Conservation (phyloP, 495 filamentous ascomycete genomes). For the Tuber indicum region DNA sequence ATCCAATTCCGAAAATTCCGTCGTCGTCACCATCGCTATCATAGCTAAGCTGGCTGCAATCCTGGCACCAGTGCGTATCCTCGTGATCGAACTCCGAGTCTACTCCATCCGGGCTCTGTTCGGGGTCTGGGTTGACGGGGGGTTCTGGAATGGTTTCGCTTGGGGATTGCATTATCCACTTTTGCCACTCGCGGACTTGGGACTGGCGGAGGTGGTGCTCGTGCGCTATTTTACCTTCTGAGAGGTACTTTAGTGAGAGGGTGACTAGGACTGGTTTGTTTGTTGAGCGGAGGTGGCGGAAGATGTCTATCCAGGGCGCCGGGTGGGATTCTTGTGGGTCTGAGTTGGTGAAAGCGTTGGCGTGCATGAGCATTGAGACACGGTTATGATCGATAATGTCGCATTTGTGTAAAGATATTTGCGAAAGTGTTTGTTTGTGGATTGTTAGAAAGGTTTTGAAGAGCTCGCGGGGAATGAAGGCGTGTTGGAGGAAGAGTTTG, state of each 20-base stretch:
- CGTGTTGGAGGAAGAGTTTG: not conserved
- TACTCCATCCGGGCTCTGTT: not conserved
- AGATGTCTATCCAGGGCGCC: not conserved
- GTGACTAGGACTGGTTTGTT: not conserved
- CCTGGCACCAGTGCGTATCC: not conserved
- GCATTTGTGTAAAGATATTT: not conserved
- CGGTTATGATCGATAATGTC: not conserved
- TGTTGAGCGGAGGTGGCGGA: not conserved
- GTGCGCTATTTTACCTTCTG: not conserved
- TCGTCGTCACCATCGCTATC: not conserved
- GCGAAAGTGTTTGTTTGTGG: not conserved
- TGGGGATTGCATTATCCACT: constrained; percentile 1
- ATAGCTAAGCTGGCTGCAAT: not conserved
- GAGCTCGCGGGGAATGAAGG: constrained; percentile 1
- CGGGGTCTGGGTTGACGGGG: not conserved
- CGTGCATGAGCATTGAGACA: not conserved
- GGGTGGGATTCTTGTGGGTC: not conserved
- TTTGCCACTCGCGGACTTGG: constrained; percentile 3
- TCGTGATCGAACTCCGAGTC: not conserved
- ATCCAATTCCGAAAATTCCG: not conserved
- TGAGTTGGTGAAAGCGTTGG: not conserved
- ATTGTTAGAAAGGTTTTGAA: not conserved
- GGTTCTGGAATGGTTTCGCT: not conserved
- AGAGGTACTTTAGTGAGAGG: not conserved
- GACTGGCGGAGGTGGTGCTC: not conserved